Conservation (phyloP, 2,329 filamentous ascomycete species). For the Coniella lustricola region DNA sequence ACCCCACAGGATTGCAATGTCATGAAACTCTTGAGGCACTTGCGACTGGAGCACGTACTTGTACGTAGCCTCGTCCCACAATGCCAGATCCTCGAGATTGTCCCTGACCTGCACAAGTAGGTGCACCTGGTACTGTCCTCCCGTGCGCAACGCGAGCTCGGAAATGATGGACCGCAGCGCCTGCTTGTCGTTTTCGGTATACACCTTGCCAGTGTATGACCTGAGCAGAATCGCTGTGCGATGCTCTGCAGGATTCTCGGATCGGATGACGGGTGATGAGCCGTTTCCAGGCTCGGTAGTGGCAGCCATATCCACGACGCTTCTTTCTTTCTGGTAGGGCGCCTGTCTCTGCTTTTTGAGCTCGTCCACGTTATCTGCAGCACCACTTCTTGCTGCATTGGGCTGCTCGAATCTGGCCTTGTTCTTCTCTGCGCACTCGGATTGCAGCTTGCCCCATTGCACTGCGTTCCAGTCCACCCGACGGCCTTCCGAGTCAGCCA, state of each 20-base stretch:
- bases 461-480: slow-evolving; percentile 55
- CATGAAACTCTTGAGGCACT: slow-evolving; percentile 42
- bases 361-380: slow-evolving; percentile 9
- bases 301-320: neutral
- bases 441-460: slow-evolving; percentile 65
- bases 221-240: slow-evolving; percentile 71
- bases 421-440: slow-evolving; percentile 59
- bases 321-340: slow-evolving; percentile 1
- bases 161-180: slow-evolving; percentile 72
- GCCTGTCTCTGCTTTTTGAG: slow-evolving; percentile 15
- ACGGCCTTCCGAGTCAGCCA: slow-evolving; percentile 38
- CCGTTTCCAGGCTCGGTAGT: neutral
- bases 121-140: slow-evolving; percentile 75
- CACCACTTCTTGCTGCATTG: slow-evolving; percentile 22
- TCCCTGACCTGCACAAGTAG: slow-evolving; percentile 74
- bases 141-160: slow-evolving; percentile 67
- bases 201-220: slow-evolving; percentile 67
- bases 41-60: slow-evolving; percentile 45
- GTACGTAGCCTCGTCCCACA: slow-evolving; percentile 54
- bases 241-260: slow-evolving; percentile 28
- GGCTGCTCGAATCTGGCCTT: slow-evolving; percentile 50
- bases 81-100: slow-evolving; percentile 35
- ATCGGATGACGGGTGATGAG: neutral
- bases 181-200: slow-evolving; percentile 72
- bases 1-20: slow-evolving; percentile 69